Base-by-base conservation (phyloP, 2,329 filamentous ascomycete genomes). In the Sporothrix pseudoabietina region DNA sequence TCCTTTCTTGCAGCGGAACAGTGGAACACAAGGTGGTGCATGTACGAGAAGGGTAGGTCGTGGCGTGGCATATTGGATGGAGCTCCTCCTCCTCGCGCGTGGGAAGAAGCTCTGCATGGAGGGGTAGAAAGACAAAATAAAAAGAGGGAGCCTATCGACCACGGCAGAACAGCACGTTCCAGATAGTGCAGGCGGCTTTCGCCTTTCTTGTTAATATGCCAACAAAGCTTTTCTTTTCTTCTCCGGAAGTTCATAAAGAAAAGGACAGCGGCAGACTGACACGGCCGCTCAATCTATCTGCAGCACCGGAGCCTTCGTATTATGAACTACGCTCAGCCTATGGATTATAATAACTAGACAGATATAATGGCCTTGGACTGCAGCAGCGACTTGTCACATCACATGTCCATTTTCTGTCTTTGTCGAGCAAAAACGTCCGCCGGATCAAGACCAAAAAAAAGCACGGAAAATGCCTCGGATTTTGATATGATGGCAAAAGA, bases 231-330 rank as follows among this genome's bases (percentile, higher is more conserved):
- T 30, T 47, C 30, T 59, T 4, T 22, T 6, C 7, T 26, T 35
- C 35, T 35, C 35, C 35, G 8, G 8, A 5, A 10, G 9, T 55
- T 55, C 52, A 14, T 30, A 35, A 19, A 59, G 14, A 59, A 32
- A 19, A 66, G 22, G 12, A 22, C 35, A 12, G 44, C 61, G 39
- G 44, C 44, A 47, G 61, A 47, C 39, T 47, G 39, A 30, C 61
- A 66, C 39, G 61, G 61, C n/a, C 22, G 35, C 8, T 35, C 61
- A 66, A 47, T 66, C 61, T 66, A 66, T 66, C 39, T 66, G 61
- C 39, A 66, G 39, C 39, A 66, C 41, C 12, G 61, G 61, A 26
- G 61, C 61, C 30, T 66, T 66, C 22, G 39, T 66, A 30, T 66
- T 26, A 19, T 47, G 22, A 30, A 41, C 39, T 3, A 44, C 6